Conservation (phyloP, 164 flowering plant genomes). For the Litsea cubeba region DNA sequence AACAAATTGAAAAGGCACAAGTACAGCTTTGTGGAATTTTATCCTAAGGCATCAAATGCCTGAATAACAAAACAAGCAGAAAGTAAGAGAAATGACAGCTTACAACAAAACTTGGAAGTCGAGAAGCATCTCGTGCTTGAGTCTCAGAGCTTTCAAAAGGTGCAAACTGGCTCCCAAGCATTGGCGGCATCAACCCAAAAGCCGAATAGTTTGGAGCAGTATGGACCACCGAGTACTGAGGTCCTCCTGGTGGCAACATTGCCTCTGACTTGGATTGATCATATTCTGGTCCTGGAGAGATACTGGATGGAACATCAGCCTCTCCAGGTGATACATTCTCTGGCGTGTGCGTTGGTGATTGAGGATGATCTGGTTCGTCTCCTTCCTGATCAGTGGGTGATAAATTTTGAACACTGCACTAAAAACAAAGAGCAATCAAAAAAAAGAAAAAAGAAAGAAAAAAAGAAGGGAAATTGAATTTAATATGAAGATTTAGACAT, state of each 20-base stretch:
- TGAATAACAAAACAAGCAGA: no score
- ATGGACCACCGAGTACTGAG: constrained; percentile 48
- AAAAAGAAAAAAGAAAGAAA: not conserved
- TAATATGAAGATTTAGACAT: not conserved
- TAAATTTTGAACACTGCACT: constrained; percentile 41
- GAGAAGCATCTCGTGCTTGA: constrained; percentile 69
- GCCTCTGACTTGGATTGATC: constrained; percentile 52
- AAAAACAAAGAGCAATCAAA: not conserved
- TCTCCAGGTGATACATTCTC: constrained; percentile 38
- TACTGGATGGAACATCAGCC: constrained; percentile 34
- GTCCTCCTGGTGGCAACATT: constrained; percentile 41
- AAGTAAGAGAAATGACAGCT: constrained; percentile 22
- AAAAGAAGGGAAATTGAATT: not conserved
- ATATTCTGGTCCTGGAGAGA: constrained; percentile 28
- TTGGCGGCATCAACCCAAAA: constrained; percentile 58
- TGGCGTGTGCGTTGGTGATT: constrained; percentile 33
- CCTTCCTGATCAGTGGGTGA: constrained; percentile 33
- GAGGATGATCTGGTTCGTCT: constrained; percentile 35
- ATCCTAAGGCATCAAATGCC: no score
- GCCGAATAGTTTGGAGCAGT: constrained; percentile 45
- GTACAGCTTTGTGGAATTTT: no score
- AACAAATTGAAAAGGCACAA: no score
- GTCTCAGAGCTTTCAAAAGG: constrained; percentile 63
- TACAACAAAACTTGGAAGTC: constrained; percentile 65
- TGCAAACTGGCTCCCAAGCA: constrained; percentile 51